phyloP scores from a whole-genome alignment of 495 filamentous ascomycete genomes.

The Aspergillus bridgeri region DNA sequence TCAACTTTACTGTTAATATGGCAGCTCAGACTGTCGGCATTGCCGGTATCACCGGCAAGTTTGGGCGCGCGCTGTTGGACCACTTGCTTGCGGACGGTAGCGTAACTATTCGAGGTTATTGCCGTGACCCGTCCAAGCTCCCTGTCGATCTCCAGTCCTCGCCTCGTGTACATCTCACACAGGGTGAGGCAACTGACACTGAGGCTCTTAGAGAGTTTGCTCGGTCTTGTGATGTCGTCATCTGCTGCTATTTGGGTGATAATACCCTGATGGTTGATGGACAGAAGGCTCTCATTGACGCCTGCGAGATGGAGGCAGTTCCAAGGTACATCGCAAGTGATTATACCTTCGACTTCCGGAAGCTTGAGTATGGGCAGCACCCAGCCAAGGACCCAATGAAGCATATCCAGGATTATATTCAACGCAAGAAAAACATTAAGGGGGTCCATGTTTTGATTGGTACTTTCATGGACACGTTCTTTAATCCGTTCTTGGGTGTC shows the following conservation, averaged over 20 bases:
- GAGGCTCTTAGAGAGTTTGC: constrained; percentile 11
- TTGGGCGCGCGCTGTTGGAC: constrained; percentile 9
- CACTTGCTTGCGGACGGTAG: constrained; percentile 4
- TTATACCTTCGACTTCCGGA: constrained; percentile 39
- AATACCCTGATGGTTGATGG: constrained; percentile 42
- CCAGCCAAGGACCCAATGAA: constrained; percentile 45
- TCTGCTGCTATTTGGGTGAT: constrained; percentile 44
- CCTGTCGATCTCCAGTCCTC: constrained; percentile 2
- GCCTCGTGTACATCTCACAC: constrained; percentile 4
- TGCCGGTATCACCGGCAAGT: constrained; percentile 19
- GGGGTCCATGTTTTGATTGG: constrained; percentile 33
- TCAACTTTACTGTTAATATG: no score
- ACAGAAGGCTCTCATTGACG: constrained; percentile 43
- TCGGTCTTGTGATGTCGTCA: constrained; percentile 22
- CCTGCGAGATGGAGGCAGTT: constrained; percentile 35
- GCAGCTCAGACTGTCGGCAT: constrained; percentile 14
- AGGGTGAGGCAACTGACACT: constrained; percentile 10
- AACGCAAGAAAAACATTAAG: constrained; percentile 37
- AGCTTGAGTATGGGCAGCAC: constrained; percentile 33
- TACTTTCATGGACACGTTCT: constrained; percentile 25
- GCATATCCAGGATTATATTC: constrained; percentile 38
- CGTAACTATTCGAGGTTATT: constrained; percentile 7
- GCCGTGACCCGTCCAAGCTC: constrained; percentile 10
- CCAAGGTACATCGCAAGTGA: constrained; percentile 44
- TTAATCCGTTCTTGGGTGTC: constrained; percentile 13